Base-by-base conservation (phyloP, 2,329 filamentous ascomycete species). In the Microthyrium microscopicum region DNA sequence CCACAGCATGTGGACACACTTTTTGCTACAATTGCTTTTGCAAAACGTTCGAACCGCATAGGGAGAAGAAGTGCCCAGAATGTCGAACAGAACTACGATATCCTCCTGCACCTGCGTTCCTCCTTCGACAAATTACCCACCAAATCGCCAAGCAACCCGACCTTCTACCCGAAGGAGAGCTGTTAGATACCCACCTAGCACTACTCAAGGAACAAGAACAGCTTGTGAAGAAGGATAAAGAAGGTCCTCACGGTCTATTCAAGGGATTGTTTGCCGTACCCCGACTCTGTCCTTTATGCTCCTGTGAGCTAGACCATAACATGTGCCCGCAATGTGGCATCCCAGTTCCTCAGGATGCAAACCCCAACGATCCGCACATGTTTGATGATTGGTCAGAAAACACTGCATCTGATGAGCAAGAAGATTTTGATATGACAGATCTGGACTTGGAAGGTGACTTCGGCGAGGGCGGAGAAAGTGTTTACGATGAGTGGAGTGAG, bases 11-110 rank as follows among this genome's bases (percentile, higher is more conserved):
- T 44, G 75, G 75, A 3, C 75, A 80, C 49, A 78, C 74, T 5
- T 79, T 77, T 52, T 80, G 75, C 55, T 80, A 80, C 48, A 70
- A 71, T 67, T 71, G 70, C 44, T 55, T 70, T 27, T 62, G 61
- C 42, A 66, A 62, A 39, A 69, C 64, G 64, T 70, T 68, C 46
- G 24, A 60, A 53, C 44, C 61, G 66, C 43, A 64, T 56, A 46
- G 55, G 15, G 20, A 26, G 8, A 54, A 27, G 71, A 67, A 73
- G 44, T 80, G 75, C 50, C 75, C 75, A 12, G 73, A 78, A 48
- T 80, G 75, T 48, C 65, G 75, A 39, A 58, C 66, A 3, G 54
- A 60, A 22, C 68, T 78, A 37, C 65, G 58, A 41, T 54, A 66
- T 19, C 56, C 68, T 41, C 74, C 74, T 1, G 68, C 71, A 5